Conservation (phyloP, 202 grass and related monocot genomes). For the Panicum hallii region DNA sequence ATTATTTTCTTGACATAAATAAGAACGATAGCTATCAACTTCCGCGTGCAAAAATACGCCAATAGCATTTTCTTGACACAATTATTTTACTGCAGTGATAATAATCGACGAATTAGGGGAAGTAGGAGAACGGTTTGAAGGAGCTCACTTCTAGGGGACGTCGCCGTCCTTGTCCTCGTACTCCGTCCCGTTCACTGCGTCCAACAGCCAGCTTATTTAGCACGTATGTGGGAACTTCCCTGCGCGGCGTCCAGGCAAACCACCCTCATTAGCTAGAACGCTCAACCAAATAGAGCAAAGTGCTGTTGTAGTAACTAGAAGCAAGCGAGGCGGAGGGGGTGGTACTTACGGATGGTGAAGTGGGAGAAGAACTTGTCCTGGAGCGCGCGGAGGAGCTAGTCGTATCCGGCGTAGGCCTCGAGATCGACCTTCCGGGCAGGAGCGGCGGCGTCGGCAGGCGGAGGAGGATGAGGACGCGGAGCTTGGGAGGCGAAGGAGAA, state of each 20-base stretch:
- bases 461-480: no score
- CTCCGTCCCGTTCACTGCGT: constrained; percentile 85
- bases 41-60: no score
- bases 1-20: no score
- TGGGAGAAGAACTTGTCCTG: constrained; percentile 95
- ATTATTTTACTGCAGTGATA: background rate
- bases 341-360: constrained; percentile 79
- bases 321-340: background rate
- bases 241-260: constrained; percentile 26
- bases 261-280: background rate
- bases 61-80: no score
- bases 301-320: background rate
- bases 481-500: no score
- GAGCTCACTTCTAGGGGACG: constrained; percentile 96
- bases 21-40: no score
- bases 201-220: constrained; percentile 91
- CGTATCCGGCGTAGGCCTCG: constrained; percentile 71
- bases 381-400: constrained; percentile 74
- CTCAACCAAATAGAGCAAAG: background rate
- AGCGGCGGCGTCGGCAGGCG: no score
- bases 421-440: constrained; percentile 78
- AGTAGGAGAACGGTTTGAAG: background rate
- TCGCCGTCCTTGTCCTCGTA: constrained; percentile 99
- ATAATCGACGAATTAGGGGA: background rate
- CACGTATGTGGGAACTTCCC: constrained; percentile 83